Evolutionary conservation across 176 grass and related monocot genomes (phyloP).

Genomic region (Carex pumila): DNA sequence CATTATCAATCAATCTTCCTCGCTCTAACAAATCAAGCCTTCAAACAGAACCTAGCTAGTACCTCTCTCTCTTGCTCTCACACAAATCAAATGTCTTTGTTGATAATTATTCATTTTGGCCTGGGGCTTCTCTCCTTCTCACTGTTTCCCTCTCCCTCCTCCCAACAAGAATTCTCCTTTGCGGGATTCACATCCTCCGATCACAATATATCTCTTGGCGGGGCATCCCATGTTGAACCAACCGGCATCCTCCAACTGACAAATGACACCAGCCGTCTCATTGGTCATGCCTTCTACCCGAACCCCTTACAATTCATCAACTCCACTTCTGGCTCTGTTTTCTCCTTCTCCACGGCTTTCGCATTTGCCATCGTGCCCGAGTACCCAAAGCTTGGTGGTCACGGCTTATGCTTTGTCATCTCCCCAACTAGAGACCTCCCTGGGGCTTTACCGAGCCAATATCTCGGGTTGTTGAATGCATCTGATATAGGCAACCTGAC

Average conservation of each 20-base stretch:
- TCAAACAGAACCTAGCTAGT: no score
- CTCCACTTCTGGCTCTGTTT: constrained; percentile 32
- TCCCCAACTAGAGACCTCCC: constrained; percentile 38
- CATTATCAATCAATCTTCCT: no score
- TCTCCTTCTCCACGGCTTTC: constrained; percentile 77
- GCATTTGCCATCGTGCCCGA: constrained; percentile 67
- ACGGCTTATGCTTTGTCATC: constrained; percentile 58
- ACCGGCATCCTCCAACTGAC: constrained; percentile 55
- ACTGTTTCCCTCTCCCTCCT: not conserved
- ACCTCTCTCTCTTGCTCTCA: not conserved
- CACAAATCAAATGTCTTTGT: not conserved
- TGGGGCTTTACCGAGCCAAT: constrained; percentile 78
- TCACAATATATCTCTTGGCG: constrained; percentile 40
- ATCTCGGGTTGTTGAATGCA: constrained; percentile 58
- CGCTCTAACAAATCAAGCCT: no score
- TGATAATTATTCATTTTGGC: not conserved
- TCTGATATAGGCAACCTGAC: constrained; percentile 49
- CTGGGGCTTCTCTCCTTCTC: not conserved
- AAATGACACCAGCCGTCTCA: constrained; percentile 55
- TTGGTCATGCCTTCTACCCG: constrained; percentile 45
- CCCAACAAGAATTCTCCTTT: constrained; percentile 39
- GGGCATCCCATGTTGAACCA: constrained; percentile 33
- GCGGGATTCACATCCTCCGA: constrained; percentile 30
- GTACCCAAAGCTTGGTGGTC: constrained; percentile 68
- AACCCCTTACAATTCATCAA: constrained; percentile 32